Evolutionary conservation across 768 basidiomycete species (phyloP).

Genomic region (Tulasnella sp.): DNA sequence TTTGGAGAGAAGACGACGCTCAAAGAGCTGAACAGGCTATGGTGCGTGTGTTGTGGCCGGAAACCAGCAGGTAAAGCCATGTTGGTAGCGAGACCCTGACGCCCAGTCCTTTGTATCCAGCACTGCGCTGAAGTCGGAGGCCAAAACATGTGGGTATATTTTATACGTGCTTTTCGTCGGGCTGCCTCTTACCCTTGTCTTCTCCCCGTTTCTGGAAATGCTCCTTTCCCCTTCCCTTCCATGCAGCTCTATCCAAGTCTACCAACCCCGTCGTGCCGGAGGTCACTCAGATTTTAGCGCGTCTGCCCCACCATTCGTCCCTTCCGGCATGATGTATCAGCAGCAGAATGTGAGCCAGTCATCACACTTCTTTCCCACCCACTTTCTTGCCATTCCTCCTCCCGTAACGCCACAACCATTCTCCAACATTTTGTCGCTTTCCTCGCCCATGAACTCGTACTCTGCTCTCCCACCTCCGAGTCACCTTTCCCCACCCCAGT

Average conservation of each 20-base stretch:
- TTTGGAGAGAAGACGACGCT: conserved; percentile 80
- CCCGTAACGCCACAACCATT: conserved; percentile 15
- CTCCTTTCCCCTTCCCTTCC: not conserved
- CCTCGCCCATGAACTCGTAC: conserved; percentile 5
- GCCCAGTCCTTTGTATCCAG: not conserved
- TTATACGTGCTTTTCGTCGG: not conserved
- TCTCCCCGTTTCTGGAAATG: not conserved
- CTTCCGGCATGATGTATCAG: conserved; percentile 45
- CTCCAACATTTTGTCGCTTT: conserved; percentile 15
- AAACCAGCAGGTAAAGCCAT: not conserved
- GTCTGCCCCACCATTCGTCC: conserved; percentile 64
- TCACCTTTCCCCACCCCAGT: conserved; percentile 1
- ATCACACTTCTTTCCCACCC: conserved; percentile 13
- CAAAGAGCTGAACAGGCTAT: conserved; percentile 63
- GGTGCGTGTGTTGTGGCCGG: conserved; percentile 20
- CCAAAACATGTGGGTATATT: conserved; percentile 47
- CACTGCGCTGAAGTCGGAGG: conserved; percentile 76
- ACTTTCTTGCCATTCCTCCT: conserved; percentile 14
- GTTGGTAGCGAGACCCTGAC: conserved; percentile 7
- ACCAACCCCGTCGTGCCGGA: conserved; percentile 51
- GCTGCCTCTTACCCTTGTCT: not conserved
- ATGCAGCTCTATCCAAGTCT: conserved; percentile 47
- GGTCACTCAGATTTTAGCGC: conserved; percentile 54
- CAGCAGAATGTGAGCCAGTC: conserved; percentile 16
- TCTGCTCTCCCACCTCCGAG: not conserved